Evolutionary conservation across 2,329 filamentous ascomycete species (phyloP), one percentile per base, ranked within the genome.

Genomic region (Orbilia brochopaga): DNA sequence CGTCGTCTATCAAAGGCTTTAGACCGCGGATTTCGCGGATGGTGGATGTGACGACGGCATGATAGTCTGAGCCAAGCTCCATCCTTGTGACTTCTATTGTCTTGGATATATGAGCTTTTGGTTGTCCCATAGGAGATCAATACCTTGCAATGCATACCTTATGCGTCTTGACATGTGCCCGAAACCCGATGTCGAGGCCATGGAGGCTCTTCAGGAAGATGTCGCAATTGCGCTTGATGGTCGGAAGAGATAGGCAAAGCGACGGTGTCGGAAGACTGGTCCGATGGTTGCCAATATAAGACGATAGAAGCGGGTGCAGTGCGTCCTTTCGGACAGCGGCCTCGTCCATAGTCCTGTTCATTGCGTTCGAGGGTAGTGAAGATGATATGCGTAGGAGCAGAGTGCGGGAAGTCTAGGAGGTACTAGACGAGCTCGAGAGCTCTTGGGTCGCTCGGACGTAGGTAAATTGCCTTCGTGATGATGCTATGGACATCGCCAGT

Each of bases 111-210:
- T 56, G 54, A 74, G 52, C 42, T 13, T n/a, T n/a, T n/a, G n/a
- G n/a, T n/a, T n/a, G n/a, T n/a, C n/a, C n/a, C n/a, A n/a, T n/a
- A n/a, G n/a, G n/a, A n/a, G n/a, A n/a, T n/a, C n/a, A n/a, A n/a
- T n/a, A n/a, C n/a, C n/a, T n/a, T n/a, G n/a, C n/a, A n/a, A n/a
- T n/a, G n/a, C 17, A 46, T 21, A 88, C 88, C 82, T 94, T 94
- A 79, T 94, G 90, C 21, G 89, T 92, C 80, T 94, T 94, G 69
- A 93, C 86, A 78, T 94, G 90, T 0, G 88, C 87, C 67, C 90
- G 83, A 81, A 91, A 93, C 5, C 83, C 84, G 23, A 92, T 82
- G 0, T 83, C 81, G 13, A 92, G 79, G 55, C 80, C 80, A 44
- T 83, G 78, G 13, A 85, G 83, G 0, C 89, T 85, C 11, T 86